A percentile compares a stretch with the other conserved stretches of the same genome.
Conservation (phyloP, 2,329 filamentous ascomycete species). For the Aspergillus brasiliensis region DNA sequence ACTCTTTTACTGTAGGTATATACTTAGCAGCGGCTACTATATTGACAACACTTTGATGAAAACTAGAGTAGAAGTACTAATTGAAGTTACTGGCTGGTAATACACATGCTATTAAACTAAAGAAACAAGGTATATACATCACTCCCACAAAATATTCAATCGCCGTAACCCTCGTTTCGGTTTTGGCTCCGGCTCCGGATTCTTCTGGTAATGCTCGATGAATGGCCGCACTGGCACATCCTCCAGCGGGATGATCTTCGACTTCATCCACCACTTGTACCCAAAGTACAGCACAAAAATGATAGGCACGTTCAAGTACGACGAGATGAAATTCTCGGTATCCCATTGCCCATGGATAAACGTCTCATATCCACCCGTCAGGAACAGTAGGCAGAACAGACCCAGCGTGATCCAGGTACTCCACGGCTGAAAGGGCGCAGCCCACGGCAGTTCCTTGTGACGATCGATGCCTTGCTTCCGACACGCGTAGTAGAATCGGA, state of each 20-base stretch:
- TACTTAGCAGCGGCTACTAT: too few species aligned
- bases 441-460: slow-evolving; percentile 49
- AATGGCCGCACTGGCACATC: slow-evolving; percentile 41
- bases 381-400: slow-evolving; percentile 60
- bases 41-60: too few species aligned
- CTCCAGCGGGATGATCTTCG: slow-evolving; percentile 34
- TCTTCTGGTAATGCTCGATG: slow-evolving; percentile 28
- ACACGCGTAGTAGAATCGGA: slow-evolving; percentile 53
- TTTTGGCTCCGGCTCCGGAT: slow-evolving; percentile 30
- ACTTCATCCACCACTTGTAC: slow-evolving; percentile 40
- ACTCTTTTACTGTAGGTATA: too few species aligned
- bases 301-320: slow-evolving; percentile 62
- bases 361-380: slow-evolving; percentile 68
- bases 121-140: background rate
- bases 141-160: slow-evolving; percentile 33
- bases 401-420: slow-evolving; percentile 60
- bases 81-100: background rate
- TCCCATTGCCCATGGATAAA: slow-evolving; percentile 28
- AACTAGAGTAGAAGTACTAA: background rate
- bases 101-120: background rate
- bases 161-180: slow-evolving; percentile 22
- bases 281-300: slow-evolving; percentile 55
- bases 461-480: slow-evolving; percentile 38
- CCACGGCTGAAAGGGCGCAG: slow-evolving; percentile 58
- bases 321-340: slow-evolving; percentile 64